Percentiles rank a stretch among this genome's conserved stretches.
Conservation (phyloP, 2,329 filamentous ascomycete species). For the Talaromyces sp. region DNA sequence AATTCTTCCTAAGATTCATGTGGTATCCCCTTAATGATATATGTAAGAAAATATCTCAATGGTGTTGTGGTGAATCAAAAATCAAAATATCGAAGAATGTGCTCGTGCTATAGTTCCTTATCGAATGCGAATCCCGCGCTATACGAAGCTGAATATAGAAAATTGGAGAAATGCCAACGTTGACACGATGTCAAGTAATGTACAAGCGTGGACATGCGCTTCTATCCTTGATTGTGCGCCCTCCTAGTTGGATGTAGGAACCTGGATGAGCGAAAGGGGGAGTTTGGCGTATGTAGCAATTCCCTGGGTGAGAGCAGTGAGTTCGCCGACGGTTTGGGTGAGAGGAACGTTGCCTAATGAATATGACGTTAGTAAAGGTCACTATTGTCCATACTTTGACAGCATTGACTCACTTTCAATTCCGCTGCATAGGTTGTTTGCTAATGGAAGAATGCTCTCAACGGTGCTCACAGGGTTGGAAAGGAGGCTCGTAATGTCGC, state of each 20-base stretch:
- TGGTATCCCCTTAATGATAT: too few relatives aligned
- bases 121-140: not conserved
- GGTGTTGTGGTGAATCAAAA: too few relatives aligned
- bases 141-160: too few relatives aligned
- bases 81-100: not conserved
- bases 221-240: too few relatives aligned
- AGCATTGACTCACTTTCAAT: conserved; percentile 7
- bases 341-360: conserved; percentile 11
- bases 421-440: conserved; percentile 17
- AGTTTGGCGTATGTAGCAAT: conserved; percentile 9
- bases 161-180: too few relatives aligned
- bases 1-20: too few relatives aligned
- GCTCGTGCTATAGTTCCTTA: too few relatives aligned
- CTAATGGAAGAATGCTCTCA: conserved; percentile 3
- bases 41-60: too few relatives aligned
- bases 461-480: conserved; percentile 11
- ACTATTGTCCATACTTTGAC: too few relatives aligned
- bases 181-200: not conserved
- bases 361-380: not conserved
- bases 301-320: conserved; percentile 16
- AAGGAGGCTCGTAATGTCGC: conserved; percentile 4
- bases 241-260: not conserved
- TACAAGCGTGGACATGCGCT: not conserved
- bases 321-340: conserved; percentile 9
- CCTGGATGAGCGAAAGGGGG: conserved; percentile 15